Conservation (phyloP, 805 yeast species). For the Ogataea henricii region DNA sequence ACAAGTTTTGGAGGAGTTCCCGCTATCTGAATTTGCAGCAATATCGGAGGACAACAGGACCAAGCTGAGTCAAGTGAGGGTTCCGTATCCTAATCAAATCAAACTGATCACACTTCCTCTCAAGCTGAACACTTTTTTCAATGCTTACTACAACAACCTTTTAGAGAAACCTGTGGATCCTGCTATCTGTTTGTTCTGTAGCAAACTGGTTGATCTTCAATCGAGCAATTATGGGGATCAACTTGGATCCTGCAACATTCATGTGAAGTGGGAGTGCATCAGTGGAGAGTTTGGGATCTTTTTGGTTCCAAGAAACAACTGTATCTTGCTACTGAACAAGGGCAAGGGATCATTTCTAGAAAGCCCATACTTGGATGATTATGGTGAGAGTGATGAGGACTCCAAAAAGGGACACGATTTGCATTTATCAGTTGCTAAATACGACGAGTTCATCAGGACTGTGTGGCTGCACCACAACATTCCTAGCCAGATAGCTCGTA, state of each 20-base stretch:
- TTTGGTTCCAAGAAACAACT: conserved; percentile 67
- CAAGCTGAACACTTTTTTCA: conserved; percentile 68
- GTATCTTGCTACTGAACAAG: conserved; percentile 62
- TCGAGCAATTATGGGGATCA: conserved; percentile 52
- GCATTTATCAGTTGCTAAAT: conserved; percentile 59
- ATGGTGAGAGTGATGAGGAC: conserved; percentile 83
- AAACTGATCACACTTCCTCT: conserved; percentile 64
- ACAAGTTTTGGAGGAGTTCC: conserved; percentile 22
- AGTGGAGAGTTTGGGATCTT: conserved; percentile 67
- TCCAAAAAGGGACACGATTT: conserved; percentile 73
- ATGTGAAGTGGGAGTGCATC: conserved; percentile 62
- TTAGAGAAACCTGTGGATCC: conserved; percentile 61
- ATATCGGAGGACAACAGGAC: conserved; percentile 11
- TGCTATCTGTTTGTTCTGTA: conserved; percentile 86
- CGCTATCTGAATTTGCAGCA: conserved; percentile 15
- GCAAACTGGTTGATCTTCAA: conserved; percentile 67
- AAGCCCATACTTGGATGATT: conserved; percentile 82
- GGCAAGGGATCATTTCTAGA: conserved; percentile 82
- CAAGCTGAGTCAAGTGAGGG: conserved; percentile 15
- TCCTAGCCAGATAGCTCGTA: conserved; percentile 74
- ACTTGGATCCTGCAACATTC: conserved; percentile 81
- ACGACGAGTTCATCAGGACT: conserved; percentile 62
- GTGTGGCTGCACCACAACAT: conserved; percentile 81
- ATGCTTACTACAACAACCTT: conserved; percentile 52
- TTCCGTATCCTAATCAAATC: conserved; percentile 70